Evolutionary conservation across 352 stramenopile species (phyloP), one percentile per base, ranked within the genome.

Genomic region (Thalassiosira oceanica): DNA sequence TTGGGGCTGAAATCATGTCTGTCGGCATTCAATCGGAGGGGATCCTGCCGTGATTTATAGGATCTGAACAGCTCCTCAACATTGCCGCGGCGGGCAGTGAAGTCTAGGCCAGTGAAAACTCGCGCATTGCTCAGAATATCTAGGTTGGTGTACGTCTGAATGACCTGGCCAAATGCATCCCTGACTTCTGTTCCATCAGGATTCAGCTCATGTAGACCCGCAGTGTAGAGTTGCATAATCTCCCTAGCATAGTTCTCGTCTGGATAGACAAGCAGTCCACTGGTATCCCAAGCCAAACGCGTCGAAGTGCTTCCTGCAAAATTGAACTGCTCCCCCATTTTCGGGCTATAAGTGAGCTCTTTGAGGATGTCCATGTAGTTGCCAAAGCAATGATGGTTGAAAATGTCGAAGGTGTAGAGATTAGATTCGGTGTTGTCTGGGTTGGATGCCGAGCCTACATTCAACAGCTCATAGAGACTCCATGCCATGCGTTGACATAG

Each of bases 401-500:
- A 78, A n/a, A 85, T 83, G 43, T 90, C 83, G 48, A 87, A 89
- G 1, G 80, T 86, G 26, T 66, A 70, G 13, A 82, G 36, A 27
- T 78, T 75, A 7, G 54, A 69, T 41, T 83, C 73, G n/a, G 73
- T 82, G 24, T 82, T 82, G 35, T 82, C 64, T 3, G 73, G 73
- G 15, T 63, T 70, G 2, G 60, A 72, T 11, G 72, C 67, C 0
- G 66, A 56, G 20, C 71, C 71, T 53, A 80, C 63, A n/a, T 75
- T 76, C 31, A 83, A 62, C 35, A 78, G 67, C 44, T 87, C 72
- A 36, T 84, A 78, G 6, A 90, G 55, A 29, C 57, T 68, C 61
- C 64, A 82, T 4, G 72, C 69, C 53, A 88, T 80, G 6, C 80
- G 61, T 46, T 88, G 79, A 27, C 79, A 74, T 5, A 90, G 67